Conservation (phyloP, 768 basidiomycete species). For the Pulveroboletus sp. region DNA sequence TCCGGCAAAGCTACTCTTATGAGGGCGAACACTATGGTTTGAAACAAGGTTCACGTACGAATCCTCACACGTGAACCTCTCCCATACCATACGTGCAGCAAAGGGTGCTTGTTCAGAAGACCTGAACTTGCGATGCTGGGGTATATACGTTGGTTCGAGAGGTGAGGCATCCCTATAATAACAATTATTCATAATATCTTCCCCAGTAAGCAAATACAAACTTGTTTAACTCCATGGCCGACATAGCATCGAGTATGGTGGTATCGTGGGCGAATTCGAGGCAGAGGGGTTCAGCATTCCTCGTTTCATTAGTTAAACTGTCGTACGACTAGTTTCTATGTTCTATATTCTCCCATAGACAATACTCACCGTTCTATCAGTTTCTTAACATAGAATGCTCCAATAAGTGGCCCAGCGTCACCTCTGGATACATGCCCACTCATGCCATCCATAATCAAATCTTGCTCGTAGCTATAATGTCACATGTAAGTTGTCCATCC, state of each 20-base stretch:
- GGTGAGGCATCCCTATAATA: slow-evolving; percentile 28
- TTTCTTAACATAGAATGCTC: slow-evolving; percentile 36
- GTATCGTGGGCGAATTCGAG: slow-evolving; percentile 42
- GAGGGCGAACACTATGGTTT: too few species aligned
- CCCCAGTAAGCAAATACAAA: slow-evolving; percentile 6
- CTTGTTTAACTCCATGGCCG: slow-evolving; percentile 36
- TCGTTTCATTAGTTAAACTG: slow-evolving; percentile 30
- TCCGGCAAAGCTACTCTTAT: too few species aligned
- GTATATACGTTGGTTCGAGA: slow-evolving; percentile 26
- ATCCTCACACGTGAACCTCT: too few species aligned
- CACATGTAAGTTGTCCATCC: neutral
- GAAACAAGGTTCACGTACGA: too few species aligned
- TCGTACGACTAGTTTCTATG: neutral
- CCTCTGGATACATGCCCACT: slow-evolving; percentile 30
- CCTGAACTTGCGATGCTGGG: slow-evolving; percentile 31
- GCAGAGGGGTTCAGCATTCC: slow-evolving; percentile 28
- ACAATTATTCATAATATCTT: neutral
- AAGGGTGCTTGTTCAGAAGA: too few species aligned
- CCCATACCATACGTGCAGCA: too few species aligned
- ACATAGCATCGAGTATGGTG: slow-evolving; percentile 35
- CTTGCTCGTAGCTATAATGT: slow-evolving; percentile 33
- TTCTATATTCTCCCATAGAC: neutral
- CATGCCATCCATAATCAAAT: slow-evolving; percentile 31
- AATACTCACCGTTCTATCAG: slow-evolving; percentile 34
- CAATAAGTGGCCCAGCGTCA: slow-evolving; percentile 31